phyloP scores from a whole-genome alignment of 192 early-diverging fungal genomes.

The Coemansia sp. region DNA sequence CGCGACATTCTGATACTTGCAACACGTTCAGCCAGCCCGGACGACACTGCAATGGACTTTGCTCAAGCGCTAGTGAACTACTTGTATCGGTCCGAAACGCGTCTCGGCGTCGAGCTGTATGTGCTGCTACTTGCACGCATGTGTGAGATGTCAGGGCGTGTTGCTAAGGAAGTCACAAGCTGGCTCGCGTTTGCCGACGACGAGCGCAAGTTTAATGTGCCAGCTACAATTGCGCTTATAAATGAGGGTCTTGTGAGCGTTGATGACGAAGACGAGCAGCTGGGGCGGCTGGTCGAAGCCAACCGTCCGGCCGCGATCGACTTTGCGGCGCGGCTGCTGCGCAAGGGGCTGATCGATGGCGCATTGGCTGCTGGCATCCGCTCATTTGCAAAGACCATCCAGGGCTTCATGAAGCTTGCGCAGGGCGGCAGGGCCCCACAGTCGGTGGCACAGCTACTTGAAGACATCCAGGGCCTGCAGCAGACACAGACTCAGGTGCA shows the following conservation, averaged over 20 bases:
- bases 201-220: constrained; percentile 90
- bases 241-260: constrained; percentile 73
- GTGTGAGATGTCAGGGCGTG: constrained; percentile 79
- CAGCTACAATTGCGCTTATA: constrained; percentile 79
- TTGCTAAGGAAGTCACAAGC: constrained; percentile 78
- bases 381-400: constrained; percentile 71
- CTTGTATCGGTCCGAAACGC: constrained; percentile 76
- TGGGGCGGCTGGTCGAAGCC: constrained; percentile 82
- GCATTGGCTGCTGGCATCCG: constrained; percentile 49
- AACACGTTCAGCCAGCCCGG: constrained; percentile 66
- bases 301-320: constrained; percentile 69
- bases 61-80: constrained; percentile 85
- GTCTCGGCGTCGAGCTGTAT: constrained; percentile 78
- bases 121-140: constrained; percentile 78
- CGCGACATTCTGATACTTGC: constrained; percentile 76
- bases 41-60: constrained; percentile 82
- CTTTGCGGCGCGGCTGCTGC: constrained; percentile 75
- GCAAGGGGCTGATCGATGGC: constrained; percentile 61
- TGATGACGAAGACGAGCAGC: constrained; percentile 83
- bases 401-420: constrained; percentile 66
- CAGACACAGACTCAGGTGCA: background rate
- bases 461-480: constrained; percentile 25
- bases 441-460: constrained; percentile 28
- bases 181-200: constrained; percentile 96
- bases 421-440: constrained; percentile 64